phyloP scores from a whole-genome alignment of 306 rosid genomes.

The Prunus campanulata region DNA sequence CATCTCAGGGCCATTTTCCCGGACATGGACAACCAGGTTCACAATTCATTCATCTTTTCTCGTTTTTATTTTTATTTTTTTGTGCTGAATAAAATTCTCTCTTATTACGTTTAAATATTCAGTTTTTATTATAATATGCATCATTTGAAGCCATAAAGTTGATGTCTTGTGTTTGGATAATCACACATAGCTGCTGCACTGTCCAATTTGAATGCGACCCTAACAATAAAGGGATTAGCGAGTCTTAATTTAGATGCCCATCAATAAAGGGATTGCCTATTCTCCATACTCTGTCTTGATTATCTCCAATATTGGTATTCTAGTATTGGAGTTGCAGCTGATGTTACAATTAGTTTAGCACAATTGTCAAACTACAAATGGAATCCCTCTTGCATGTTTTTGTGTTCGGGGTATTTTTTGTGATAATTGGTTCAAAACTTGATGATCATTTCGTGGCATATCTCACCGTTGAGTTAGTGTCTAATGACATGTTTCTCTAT shows the following conservation, averaged over 20 bases:
- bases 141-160: neutral
- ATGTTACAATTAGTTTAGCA: neutral
- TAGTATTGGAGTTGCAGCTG: neutral
- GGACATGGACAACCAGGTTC: slow-evolving; percentile 76
- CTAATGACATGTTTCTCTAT: neutral
- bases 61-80: neutral
- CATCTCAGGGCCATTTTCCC: slow-evolving; percentile 63
- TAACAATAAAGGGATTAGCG: neutral
- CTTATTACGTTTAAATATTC: neutral
- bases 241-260: neutral
- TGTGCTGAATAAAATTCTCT: neutral
- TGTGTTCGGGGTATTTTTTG: neutral
- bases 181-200: neutral
- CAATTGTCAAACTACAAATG: neutral
- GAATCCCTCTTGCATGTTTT: neutral
- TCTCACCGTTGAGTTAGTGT: neutral
- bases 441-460: neutral
- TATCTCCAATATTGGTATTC: neutral
- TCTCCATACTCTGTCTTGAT: neutral
- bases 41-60: neutral
- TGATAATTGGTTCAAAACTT: neutral
- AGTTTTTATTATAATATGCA: neutral
- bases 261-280: neutral
- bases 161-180: neutral
- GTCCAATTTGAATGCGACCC: too few relatives aligned